Conservation (phyloP, 164 flowering plant genomes). For the Piper betle region DNA sequence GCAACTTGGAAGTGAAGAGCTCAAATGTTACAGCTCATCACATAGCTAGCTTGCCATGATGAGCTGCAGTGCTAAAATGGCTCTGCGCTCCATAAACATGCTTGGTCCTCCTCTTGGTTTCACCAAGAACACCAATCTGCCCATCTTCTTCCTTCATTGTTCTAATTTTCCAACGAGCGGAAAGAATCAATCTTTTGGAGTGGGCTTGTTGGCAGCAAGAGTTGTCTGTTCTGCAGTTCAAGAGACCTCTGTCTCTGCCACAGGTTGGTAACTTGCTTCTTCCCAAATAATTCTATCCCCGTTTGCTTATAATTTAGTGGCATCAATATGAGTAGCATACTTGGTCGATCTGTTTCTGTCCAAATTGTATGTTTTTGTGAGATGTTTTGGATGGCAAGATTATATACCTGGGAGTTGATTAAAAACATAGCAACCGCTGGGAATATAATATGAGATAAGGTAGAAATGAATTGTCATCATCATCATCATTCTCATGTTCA, state of each 20-base stretch:
- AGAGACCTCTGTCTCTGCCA: slow-evolving; percentile 19
- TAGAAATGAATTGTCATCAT: no score
- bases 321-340: not conserved
- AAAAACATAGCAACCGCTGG: no score
- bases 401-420: no score
- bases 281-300: not conserved
- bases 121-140: slow-evolving; percentile 2
- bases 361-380: no score
- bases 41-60: not conserved
- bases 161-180: slow-evolving; percentile 3
- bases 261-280: slow-evolving; percentile 7
- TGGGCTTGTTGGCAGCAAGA: slow-evolving; percentile 4
- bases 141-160: slow-evolving; percentile 7
- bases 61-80: slow-evolving; percentile 10
- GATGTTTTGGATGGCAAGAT: not conserved
- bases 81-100: slow-evolving; percentile 9
- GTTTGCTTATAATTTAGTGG: not conserved
- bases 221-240: slow-evolving; percentile 16
- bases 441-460: no score
- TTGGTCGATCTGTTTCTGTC: no score
- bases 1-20: not conserved
- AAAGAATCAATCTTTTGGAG: not conserved
- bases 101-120: slow-evolving; percentile 5
- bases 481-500: no score
- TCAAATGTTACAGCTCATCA: not conserved